Base-by-base conservation (phyloP, 2,329 filamentous ascomycete genomes). In the Neonectria coccinea region DNA sequence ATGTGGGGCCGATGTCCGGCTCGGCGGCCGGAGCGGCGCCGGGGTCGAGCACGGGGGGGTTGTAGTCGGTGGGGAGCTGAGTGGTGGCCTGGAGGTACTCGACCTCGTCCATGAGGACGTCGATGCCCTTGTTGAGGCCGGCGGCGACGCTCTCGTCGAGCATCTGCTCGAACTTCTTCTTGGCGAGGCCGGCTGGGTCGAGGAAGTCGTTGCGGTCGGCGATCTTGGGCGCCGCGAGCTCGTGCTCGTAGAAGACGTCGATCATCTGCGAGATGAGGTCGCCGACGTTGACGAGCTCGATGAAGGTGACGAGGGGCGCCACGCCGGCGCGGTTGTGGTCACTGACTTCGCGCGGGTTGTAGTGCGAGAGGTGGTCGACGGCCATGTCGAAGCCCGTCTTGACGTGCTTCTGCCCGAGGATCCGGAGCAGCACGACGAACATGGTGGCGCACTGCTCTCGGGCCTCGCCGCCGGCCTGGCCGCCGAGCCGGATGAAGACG, bases 121-220 rank as follows among this genome's bases (percentile, higher is more conserved):
- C 95, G 67, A 99, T 98, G 68, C 96, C 96, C 81, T 97, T 97
- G 79, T 97, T 97, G 67, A 99, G 83, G 1, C 97, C 97, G 9
- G 95, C 94, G 4, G 96, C 96, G 8, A 99, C 96, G 65, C 93
- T 92, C 80, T 98, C 96, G 75, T 99, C 96, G 1, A 99, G 89
- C 92, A 97, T 97, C 76, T 97, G 94, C 83, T 99, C 96, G 74
- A 98, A 99, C 70, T 93, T 94, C 82, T 97, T 98, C 87, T 99
- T 99, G 69, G 96, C 94, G 72, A 97, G 91, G 33, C 92, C 92
- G 0, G 94, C 93, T 20, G 94, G 92, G 75, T 97, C 93, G 52
- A 99, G 84, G 74, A 99, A 99, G 80, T 99, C 96, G 76, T 97
- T 97, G 47, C 92, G 90, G 76, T 98, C 95, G 1, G 92, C 92